Evolutionary conservation across 2,329 filamentous ascomycete species (phyloP).

Genomic region (Calonectria honghensis): DNA sequence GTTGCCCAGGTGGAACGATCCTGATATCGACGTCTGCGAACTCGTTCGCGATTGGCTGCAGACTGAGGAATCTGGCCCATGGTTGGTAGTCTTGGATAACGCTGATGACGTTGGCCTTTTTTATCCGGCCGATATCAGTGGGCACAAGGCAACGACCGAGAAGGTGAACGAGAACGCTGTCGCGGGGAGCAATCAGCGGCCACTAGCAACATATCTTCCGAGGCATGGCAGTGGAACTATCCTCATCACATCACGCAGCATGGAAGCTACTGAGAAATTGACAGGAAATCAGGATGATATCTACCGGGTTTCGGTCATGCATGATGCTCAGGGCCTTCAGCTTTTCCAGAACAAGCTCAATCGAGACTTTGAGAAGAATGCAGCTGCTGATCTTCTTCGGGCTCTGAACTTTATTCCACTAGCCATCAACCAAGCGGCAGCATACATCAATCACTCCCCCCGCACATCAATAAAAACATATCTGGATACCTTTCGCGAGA

Average conservation of each 20-base stretch:
- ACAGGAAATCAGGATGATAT: background rate
- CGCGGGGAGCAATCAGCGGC: background rate
- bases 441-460: background rate
- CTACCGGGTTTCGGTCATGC: background rate
- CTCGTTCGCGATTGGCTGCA: constrained; percentile 28
- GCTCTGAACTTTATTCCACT: background rate
- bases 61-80: background rate
- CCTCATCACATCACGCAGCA: background rate
- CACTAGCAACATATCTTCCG: background rate
- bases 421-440: background rate
- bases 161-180: background rate
- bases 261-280: background rate
- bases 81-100: constrained; percentile 27
- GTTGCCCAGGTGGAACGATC: constrained; percentile 19
- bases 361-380: background rate
- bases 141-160: too few relatives aligned
- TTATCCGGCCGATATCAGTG: background rate
- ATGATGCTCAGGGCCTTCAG: background rate
- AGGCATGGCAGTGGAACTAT: background rate
- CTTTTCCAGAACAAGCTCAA: background rate
- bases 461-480: constrained; percentile 56
- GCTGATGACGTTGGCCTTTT: constrained; percentile 9
- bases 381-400: background rate
- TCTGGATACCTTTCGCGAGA: constrained; percentile 54
- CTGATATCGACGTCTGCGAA: background rate